Evolutionary conservation across 768 basidiomycete genomes (phyloP).

Genomic region (Auriscalpium orientale): DNA sequence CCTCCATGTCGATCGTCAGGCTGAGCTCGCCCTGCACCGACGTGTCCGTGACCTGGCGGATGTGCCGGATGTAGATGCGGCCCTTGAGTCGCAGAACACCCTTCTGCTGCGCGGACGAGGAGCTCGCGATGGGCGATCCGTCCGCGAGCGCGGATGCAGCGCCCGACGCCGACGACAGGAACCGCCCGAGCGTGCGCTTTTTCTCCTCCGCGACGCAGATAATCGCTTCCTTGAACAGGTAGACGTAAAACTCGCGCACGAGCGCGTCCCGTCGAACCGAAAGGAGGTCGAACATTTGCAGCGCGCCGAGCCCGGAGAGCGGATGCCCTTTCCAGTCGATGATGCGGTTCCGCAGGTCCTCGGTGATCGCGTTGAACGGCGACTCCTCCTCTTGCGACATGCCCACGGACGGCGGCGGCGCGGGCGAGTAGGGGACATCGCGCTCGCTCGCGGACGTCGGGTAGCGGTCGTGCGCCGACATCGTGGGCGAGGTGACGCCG

Average conservation of each 20-base stretch:
- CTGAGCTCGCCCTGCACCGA: constrained; percentile 78
- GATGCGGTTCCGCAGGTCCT: constrained; percentile 84
- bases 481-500: constrained; percentile 9
- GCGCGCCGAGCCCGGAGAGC: constrained; percentile 76
- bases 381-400: constrained; percentile 46
- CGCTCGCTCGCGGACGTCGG: constrained; percentile 3
- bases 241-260: constrained; percentile 91
- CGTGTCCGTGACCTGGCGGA: constrained; percentile 80
- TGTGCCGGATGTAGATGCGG: constrained; percentile 91
- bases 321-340: constrained; percentile 96
- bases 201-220: constrained; percentile 93
- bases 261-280: constrained; percentile 84
- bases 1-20: constrained; percentile 96
- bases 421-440: not conserved
- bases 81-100: constrained; percentile 89
- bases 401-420: not conserved
- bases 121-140: constrained; percentile 24
- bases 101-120: constrained; percentile 27
- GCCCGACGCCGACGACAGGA: constrained; percentile 51
- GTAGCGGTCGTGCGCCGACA: constrained; percentile 5
- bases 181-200: constrained; percentile 70
- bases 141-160: constrained; percentile 42
- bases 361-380: constrained; percentile 77
- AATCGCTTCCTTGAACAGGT: constrained; percentile 95
- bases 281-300: constrained; percentile 89